Conservation (phyloP, 192 early-diverging fungal species). For the Gamsiella multidivaricata region DNA sequence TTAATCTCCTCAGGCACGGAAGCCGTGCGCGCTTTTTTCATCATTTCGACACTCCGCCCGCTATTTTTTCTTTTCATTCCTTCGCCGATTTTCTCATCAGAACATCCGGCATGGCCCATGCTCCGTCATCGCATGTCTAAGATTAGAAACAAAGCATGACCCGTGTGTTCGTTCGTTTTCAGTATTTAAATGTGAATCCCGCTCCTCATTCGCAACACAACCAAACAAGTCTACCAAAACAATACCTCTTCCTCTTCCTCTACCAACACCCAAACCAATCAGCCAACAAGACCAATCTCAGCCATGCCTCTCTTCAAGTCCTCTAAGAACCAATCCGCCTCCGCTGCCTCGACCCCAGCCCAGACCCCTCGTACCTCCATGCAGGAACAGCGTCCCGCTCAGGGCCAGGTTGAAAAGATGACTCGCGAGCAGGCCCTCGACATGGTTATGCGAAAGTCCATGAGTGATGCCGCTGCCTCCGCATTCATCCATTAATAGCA, state of each 20-base stretch:
- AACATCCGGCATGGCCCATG: too few species aligned
- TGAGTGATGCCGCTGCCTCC: background rate
- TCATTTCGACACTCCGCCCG: background rate
- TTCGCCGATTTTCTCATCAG: too few species aligned
- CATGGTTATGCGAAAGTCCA: background rate
- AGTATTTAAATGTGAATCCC: too few species aligned
- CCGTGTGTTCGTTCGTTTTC: too few species aligned
- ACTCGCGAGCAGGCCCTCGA: conserved; percentile 21
- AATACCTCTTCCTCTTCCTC: background rate
- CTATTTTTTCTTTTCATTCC: background rate
- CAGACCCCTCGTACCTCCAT: conserved; percentile 38
- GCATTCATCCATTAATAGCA: background rate
- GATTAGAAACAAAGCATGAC: too few species aligned
- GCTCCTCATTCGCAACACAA: too few species aligned
- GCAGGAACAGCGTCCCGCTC: conserved; percentile 1
- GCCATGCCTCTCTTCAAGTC: conserved; percentile 42
- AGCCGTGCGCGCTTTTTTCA: background rate
- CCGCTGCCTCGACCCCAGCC: conserved; percentile 31
- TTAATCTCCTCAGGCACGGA: background rate
- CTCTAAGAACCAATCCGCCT: conserved; percentile 37
- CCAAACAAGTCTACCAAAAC: background rate
- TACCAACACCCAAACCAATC: background rate
- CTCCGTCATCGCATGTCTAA: too few species aligned
- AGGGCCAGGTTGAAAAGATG: conserved; percentile 2
- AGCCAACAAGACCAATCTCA: too few species aligned